Evolutionary conservation across 129 eudicot genomes (phyloP), one percentile per base, ranked within the genome.

Genomic region (Arctium minus): DNA sequence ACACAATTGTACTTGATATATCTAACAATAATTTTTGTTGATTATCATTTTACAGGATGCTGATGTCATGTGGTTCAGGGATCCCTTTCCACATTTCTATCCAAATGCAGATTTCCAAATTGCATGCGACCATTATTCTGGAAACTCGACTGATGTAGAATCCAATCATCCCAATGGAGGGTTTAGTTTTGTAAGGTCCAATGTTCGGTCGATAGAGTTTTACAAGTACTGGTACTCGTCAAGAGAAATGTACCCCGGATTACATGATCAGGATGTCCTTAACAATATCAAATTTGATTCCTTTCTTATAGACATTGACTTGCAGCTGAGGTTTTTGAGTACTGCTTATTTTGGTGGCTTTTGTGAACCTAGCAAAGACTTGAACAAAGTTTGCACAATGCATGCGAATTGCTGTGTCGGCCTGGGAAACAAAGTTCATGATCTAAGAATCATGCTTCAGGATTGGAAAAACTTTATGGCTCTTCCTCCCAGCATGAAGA

Each of bases 1-100:
- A n/a, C 7, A 53, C 65, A 17, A 4, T 53, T 15, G 27, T 53
- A 53, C 18, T 53, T 53, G 65, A 27, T 64, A 62, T 62, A 48
- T 76, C 17, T 42, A n/a, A 29, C 8, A 13, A 30, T 44, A 27
- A 29, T 36, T 22, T 31, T 77, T 31, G 40, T 79, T 22, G 36
- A 64, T 78, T 62, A 27, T 37, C 4, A 31, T 36, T 9, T 69
- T 50, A 50, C 85, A 89, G 91, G 93, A 90, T 84, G 89, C 88
- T 44, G 93, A 90, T 79, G 80, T 90, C 62, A 87, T 90, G 93
- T 90, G 93, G 93, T 86, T 90, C 83, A 85, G 93, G 64, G 84
- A 90, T 48, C 93, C 93, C 29, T 90, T 90, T 76, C 86, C 93
- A n/a, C 89, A 78, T 70, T 86, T 90, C 8, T 29, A 29, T 40